phyloP scores from a whole-genome alignment of 2,329 filamentous ascomycete species.

The Diaporthe batatas region DNA sequence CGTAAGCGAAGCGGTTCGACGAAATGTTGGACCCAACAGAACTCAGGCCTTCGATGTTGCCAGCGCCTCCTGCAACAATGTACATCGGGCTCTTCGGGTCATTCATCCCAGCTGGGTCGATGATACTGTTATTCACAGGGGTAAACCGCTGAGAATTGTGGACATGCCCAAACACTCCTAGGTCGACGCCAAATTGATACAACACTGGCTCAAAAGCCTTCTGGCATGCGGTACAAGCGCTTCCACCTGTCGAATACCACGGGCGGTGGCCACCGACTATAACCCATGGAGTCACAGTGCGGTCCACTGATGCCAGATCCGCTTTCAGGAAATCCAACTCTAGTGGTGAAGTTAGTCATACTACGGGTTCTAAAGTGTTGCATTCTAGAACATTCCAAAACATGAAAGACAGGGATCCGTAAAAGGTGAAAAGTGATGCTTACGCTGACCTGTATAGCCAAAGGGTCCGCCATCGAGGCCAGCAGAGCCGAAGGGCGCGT shows the following conservation, averaged over 20 bases:
- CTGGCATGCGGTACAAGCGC: constrained; percentile 61
- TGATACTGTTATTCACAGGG: constrained; percentile 53
- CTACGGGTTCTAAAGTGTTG: too few relatives aligned
- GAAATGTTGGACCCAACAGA: constrained; percentile 56
- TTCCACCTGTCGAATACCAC: constrained; percentile 59
- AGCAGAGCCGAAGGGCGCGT: constrained; percentile 56
- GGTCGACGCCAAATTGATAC: constrained; percentile 69
- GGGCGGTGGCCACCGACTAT: constrained; percentile 59
- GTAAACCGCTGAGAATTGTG: constrained; percentile 69
- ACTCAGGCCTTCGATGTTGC: constrained; percentile 67
- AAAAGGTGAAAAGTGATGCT: too few relatives aligned
- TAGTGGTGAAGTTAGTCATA: too few relatives aligned
- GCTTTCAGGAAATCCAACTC: constrained; percentile 66
- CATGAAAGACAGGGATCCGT: too few relatives aligned
- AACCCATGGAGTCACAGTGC: constrained; percentile 66
- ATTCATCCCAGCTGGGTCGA: constrained; percentile 54
- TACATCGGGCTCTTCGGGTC: constrained; percentile 64
- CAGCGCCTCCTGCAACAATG: constrained; percentile 67
- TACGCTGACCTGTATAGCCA: constrained; percentile 58
- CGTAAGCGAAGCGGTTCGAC: constrained; percentile 63
- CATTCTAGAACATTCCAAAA: too few relatives aligned
- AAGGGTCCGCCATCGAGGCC: constrained; percentile 63
- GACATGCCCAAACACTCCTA: constrained; percentile 69
- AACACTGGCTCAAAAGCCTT: constrained; percentile 66
- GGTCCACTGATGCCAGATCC: constrained; percentile 69